A percentile compares a stretch with the other conserved stretches of the same genome.
Evolutionary conservation across 192 early-diverging fungal genomes (phyloP).

Genomic region (Backusella sp.): DNA sequence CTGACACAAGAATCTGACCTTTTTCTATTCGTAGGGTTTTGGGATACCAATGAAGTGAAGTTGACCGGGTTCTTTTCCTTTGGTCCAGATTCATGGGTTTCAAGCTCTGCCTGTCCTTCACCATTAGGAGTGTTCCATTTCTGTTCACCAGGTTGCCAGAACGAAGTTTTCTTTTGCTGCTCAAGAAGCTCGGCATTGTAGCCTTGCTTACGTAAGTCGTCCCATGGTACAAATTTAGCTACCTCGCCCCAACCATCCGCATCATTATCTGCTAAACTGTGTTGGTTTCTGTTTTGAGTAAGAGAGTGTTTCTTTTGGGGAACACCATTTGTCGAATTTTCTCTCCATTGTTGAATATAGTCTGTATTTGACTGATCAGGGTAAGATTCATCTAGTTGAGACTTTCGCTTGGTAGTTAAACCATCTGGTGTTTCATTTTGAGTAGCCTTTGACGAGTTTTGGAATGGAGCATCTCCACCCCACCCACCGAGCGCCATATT

Average conservation of each 20-base stretch:
- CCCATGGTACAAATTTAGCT: conserved; percentile 22
- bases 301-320: not conserved
- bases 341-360: not conserved
- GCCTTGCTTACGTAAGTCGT: conserved; percentile 25
- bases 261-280: not conserved
- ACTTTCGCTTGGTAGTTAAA: not conserved
- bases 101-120: not conserved
- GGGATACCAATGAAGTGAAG: not conserved
- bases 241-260: conserved; percentile 30
- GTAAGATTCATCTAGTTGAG: not conserved
- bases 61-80: not conserved
- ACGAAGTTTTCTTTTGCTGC: conserved; percentile 29
- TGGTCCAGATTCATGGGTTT: not conserved
- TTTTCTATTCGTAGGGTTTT: not conserved
- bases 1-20: not conserved
- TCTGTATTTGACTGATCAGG: not conserved
- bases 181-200: conserved; percentile 30
- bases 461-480: not conserved
- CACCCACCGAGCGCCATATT: not conserved
- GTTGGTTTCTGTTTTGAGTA: not conserved
- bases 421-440: not conserved
- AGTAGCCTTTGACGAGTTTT: not conserved
- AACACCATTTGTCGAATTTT: not conserved
- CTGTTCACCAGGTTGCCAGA: conserved; percentile 21
- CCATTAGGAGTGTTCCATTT: conserved; percentile 18